These are phyloP conservation scores for Ascochyta pisi DNA, from an alignment of 2,329 filamentous ascomycete genomes.

Conservation along the genomic window DNA sequence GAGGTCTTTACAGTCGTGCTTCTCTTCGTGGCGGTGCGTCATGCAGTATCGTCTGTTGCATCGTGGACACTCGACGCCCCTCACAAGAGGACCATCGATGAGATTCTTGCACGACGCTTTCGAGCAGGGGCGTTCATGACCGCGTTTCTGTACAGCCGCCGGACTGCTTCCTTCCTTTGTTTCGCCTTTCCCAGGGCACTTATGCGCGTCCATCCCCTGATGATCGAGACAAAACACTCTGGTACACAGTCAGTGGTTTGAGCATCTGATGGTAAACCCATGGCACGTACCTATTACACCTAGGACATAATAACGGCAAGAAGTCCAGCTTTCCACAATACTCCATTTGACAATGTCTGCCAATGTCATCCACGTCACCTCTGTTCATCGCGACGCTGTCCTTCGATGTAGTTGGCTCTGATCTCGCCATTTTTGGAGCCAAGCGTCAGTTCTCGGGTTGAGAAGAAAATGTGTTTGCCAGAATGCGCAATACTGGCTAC, in stretches of 20 bases:
- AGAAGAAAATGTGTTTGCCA: background rate
- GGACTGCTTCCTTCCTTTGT: background rate
- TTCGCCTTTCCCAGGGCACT: slow-evolving; percentile 63
- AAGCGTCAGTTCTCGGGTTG: background rate
- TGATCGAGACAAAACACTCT: slow-evolving; percentile 93
- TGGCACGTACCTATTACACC: slow-evolving; percentile 66
- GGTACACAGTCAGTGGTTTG: slow-evolving; percentile 16
- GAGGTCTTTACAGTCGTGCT: slow-evolving; percentile 84
- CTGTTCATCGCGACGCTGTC: slow-evolving; percentile 63
- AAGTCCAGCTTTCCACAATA: slow-evolving; percentile 97
- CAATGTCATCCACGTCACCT: slow-evolving; percentile 82
- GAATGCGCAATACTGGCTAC: background rate
- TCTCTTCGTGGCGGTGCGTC: slow-evolving; percentile 76
- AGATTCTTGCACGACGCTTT: slow-evolving; percentile 71
- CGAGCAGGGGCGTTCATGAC: slow-evolving; percentile 59
- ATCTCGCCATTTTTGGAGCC: background rate
- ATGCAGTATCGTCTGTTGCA: slow-evolving; percentile 80
- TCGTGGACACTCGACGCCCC: slow-evolving; percentile 72
- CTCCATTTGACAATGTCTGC: slow-evolving; percentile 86
- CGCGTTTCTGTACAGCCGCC: background rate
- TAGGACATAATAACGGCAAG: slow-evolving; percentile 91
- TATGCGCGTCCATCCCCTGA: slow-evolving; percentile 82
- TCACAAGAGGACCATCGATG: slow-evolving; percentile 70
- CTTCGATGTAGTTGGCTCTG: too few relatives aligned
- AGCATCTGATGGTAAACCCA: background rate